A percentile compares a stretch with the other conserved stretches of the same genome.
phyloP scores from a whole-genome alignment of 2,329 filamentous ascomycete genomes.

The Cercospora zeae-maydis region DNA sequence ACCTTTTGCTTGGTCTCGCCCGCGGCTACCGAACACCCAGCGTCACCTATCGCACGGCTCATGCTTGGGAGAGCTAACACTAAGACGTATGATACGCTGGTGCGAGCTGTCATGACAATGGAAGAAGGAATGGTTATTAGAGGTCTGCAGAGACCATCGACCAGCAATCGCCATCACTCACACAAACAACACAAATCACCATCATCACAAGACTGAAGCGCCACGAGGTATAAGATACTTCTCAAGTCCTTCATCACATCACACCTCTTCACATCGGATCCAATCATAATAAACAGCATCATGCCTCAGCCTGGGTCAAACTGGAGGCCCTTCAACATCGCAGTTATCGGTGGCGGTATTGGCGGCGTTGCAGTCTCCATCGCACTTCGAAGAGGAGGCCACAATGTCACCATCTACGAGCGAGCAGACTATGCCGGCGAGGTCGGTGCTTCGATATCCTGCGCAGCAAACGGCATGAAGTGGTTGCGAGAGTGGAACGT shows the following conservation, averaged over 20 bases:
- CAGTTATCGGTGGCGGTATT: slow-evolving; percentile 52
- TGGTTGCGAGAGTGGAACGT: slow-evolving; percentile 68
- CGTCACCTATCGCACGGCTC: slow-evolving; percentile 10
- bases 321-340: slow-evolving; percentile 32
- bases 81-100: not conserved
- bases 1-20: slow-evolving; percentile 3
- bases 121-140: slow-evolving; percentile 18
- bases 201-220: not conserved
- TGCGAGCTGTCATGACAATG: slow-evolving; percentile 9
- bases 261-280: not conserved
- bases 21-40: slow-evolving; percentile 5
- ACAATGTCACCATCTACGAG: slow-evolving; percentile 60
- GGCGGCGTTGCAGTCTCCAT: slow-evolving; percentile 53
- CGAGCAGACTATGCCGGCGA: slow-evolving; percentile 64
- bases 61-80: not conserved
- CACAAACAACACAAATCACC: slow-evolving; percentile 1
- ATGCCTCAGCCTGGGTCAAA: slow-evolving; percentile 21
- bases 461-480: slow-evolving; percentile 65
- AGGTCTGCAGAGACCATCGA: slow-evolving; percentile 9
- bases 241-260: not conserved
- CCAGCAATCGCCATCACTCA: slow-evolving; percentile 1
- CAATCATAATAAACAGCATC: not conserved
- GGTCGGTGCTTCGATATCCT: slow-evolving; percentile 64
- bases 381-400: slow-evolving; percentile 52
- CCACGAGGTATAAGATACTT: not conserved